Conservation (phyloP, 148 eudicot species). For the Chenopodium berlandieri region DNA sequence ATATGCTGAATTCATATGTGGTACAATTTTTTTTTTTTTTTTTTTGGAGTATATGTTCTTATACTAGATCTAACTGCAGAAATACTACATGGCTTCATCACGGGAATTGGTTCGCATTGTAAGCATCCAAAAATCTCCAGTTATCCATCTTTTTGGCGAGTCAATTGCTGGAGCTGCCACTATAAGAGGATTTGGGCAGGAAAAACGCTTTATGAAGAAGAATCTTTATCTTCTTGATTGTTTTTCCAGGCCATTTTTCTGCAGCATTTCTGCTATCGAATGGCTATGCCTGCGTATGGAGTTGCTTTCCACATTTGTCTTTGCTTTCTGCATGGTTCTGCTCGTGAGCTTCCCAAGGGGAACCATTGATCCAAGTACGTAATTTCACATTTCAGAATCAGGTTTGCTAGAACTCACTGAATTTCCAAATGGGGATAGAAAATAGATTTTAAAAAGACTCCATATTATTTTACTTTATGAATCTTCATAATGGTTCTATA, state of each 20-base stretch:
- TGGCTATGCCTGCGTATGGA: conserved; percentile 98
- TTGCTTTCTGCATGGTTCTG: conserved; percentile 94
- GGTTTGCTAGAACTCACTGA: not conserved
- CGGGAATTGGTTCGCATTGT: conserved; percentile 91
- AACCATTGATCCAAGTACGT: conserved; percentile 85
- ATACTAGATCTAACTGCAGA: conserved; percentile 45
- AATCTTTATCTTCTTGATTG: conserved; percentile 90
- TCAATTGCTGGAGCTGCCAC: conserved; percentile 98
- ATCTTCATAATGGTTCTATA: not conserved
- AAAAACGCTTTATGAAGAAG: conserved; percentile 87
- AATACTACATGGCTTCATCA: conserved; percentile 97
- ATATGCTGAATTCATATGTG: not conserved
- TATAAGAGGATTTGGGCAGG: conserved; percentile 96
- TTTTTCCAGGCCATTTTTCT: conserved; percentile 93
- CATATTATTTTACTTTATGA: not conserved
- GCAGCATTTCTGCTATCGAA: conserved; percentile 91
- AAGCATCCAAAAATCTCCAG: conserved; percentile 90
- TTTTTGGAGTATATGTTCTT: not conserved
- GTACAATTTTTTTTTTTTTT: not conserved
- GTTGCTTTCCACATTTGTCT: conserved; percentile 79
- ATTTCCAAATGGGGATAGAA: not conserved
- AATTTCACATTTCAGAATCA: not conserved
- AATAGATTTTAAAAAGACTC: not conserved
- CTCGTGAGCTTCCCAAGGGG: conserved; percentile 50
- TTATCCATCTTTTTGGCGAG: conserved; percentile 87